Conservation (phyloP, 805 yeast genomes). For the Yarrowia osloensis region DNA sequence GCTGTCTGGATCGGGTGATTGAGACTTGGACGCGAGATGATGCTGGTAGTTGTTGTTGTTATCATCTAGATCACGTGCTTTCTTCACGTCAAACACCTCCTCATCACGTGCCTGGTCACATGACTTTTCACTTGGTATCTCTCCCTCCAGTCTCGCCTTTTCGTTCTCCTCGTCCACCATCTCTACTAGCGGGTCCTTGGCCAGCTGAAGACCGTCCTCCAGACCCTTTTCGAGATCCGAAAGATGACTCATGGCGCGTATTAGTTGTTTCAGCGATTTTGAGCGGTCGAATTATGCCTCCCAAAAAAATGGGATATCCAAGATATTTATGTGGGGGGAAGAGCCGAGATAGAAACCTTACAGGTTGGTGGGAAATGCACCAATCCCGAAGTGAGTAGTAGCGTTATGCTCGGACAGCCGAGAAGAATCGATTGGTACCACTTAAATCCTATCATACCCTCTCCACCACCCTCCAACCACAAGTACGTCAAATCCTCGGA, state of each 20-base stretch:
- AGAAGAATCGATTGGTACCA: too few species aligned
- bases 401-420: too few species aligned
- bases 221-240: not conserved
- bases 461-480: too few species aligned
- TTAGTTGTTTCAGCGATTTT: too few species aligned
- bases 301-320: not conserved
- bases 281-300: not conserved
- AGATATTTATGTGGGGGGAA: not conserved
- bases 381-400: too few species aligned
- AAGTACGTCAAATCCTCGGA: not conserved
- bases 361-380: too few species aligned
- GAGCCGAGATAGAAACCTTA: too few species aligned
- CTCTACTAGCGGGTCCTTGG: slow-evolving; percentile 2
- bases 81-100: not conserved
- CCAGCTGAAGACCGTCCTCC: not conserved
- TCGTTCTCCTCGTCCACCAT: not conserved
- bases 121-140: not conserved
- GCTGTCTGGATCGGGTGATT: not conserved
- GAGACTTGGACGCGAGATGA: not conserved
- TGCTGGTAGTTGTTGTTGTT: not conserved
- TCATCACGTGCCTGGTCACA: not conserved
- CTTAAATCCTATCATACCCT: too few species aligned
- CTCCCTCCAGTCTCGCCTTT: too few species aligned
- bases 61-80: not conserved
- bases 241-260: not conserved